A percentile compares a stretch with the other conserved stretches of the same genome.
Evolutionary conservation across 805 yeast genomes (phyloP).

Genomic region (Zygosaccharomyces kombuchaensis): DNA sequence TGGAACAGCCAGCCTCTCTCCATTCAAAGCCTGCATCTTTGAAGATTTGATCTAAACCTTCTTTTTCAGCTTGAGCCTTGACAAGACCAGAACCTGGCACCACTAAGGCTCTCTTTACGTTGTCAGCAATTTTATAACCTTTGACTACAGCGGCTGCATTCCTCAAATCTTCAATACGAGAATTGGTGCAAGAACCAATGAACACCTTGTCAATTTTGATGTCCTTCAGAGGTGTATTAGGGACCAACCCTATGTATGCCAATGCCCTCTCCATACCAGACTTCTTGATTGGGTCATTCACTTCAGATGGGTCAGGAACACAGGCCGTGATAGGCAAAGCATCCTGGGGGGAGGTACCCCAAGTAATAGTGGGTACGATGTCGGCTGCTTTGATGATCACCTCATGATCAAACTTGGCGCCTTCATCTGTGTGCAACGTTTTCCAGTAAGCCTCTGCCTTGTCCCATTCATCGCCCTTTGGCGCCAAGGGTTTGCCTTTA

Average conservation of each 20-base stretch:
- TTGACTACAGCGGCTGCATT: slow-evolving; percentile 91
- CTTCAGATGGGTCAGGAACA: slow-evolving; percentile 85
- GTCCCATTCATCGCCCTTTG: slow-evolving; percentile 91
- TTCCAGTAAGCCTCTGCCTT: slow-evolving; percentile 91
- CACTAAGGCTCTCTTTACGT: slow-evolving; percentile 76
- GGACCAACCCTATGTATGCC: slow-evolving; percentile 82
- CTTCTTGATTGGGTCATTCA: slow-evolving; percentile 66
- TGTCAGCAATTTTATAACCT: slow-evolving; percentile 82
- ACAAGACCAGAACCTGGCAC: slow-evolving; percentile 98
- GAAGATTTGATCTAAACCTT: slow-evolving; percentile 90
- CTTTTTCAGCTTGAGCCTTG: slow-evolving; percentile 87
- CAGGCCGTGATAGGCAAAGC: slow-evolving; percentile 88
- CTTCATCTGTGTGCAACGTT: slow-evolving; percentile 81
- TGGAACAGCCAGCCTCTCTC: slow-evolving; percentile 99
- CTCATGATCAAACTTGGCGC: slow-evolving; percentile 83
- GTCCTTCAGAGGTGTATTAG: slow-evolving; percentile 75
- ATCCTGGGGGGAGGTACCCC: slow-evolving; percentile 99
- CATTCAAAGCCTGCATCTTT: slow-evolving; percentile 92
- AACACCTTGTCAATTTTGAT: slow-evolving; percentile 86
- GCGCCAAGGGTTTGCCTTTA: slow-evolving; percentile 92
- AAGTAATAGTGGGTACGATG: slow-evolving; percentile 91
- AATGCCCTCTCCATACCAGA: slow-evolving; percentile 89
- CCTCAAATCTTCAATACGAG: slow-evolving; percentile 94
- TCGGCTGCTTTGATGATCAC: slow-evolving; percentile 77
- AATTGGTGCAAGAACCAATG: slow-evolving; percentile 97